phyloP scores from a whole-genome alignment of 1,284 basidiomycete species.

The Tilletia caries region DNA sequence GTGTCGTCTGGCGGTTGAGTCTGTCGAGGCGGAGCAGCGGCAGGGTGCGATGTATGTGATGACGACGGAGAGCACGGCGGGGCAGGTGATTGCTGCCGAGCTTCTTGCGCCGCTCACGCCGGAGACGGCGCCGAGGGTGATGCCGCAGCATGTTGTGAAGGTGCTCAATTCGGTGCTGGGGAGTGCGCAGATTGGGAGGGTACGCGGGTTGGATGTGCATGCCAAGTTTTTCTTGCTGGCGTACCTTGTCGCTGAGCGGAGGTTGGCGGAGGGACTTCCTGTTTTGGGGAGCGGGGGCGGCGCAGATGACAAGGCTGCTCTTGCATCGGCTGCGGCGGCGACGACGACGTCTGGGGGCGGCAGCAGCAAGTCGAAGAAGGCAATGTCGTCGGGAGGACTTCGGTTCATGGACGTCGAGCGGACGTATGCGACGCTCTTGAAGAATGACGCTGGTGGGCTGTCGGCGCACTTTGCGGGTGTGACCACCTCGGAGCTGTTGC shows the following conservation, averaged over 20 bases:
- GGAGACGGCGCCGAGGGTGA: constrained; percentile 38
- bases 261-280: constrained; percentile 26
- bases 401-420: constrained; percentile 40
- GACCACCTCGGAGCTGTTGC: constrained; percentile 44
- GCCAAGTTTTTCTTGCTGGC: constrained; percentile 47
- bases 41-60: constrained; percentile 25
- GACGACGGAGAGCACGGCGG: background rate
- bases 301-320: background rate
- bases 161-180: constrained; percentile 49
- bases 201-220: constrained; percentile 45
- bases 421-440: constrained; percentile 40
- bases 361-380: no score
- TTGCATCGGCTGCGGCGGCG: no score
- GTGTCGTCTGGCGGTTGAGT: constrained; percentile 52
- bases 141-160: constrained; percentile 45
- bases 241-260: constrained; percentile 34
- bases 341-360: background rate
- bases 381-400: background rate
- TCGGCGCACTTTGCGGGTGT: constrained; percentile 29
- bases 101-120: constrained; percentile 35
- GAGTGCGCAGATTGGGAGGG: constrained; percentile 38
- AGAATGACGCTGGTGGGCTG: constrained; percentile 27
- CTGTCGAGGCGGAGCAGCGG: constrained; percentile 47
- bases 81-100: background rate
- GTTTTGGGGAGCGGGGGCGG: constrained; percentile 28